A percentile compares a stretch with the other conserved stretches of the same genome.
phyloP scores from a whole-genome alignment of 305 asterid genomes.

The Coffea humblotiana region DNA sequence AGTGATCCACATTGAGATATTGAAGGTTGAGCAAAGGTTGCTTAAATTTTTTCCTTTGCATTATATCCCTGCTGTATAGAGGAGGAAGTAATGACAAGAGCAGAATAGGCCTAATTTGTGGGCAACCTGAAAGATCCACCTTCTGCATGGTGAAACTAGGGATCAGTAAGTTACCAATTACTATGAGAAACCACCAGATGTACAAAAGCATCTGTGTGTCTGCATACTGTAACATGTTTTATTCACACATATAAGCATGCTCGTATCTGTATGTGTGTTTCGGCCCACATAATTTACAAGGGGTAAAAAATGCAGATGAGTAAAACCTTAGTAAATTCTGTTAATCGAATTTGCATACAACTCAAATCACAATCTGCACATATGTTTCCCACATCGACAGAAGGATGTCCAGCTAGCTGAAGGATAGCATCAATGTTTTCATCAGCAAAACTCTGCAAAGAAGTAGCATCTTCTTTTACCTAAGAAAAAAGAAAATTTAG shows the following conservation, averaged over 20 bases:
- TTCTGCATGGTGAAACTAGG: constrained; percentile 47
- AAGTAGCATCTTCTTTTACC: constrained; percentile 64
- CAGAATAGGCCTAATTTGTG: constrained; percentile 59
- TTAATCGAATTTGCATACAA: constrained; percentile 57
- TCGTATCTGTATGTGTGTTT: too few species aligned
- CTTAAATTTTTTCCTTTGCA: constrained; percentile 40
- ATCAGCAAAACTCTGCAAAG: constrained; percentile 57
- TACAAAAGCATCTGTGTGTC: neutral
- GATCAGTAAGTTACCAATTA: constrained; percentile 24
- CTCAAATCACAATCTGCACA: constrained; percentile 38
- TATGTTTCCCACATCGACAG: constrained; percentile 30
- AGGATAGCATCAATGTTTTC: constrained; percentile 44
- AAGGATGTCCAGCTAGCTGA: constrained; percentile 39
- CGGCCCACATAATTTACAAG: neutral
- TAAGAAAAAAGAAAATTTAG: constrained; percentile 28
- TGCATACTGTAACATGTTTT: neutral
- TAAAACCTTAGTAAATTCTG: constrained; percentile 71
- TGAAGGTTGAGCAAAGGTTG: constrained; percentile 35
- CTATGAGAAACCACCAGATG: neutral
- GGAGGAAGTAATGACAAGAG: constrained; percentile 57
- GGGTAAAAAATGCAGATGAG: constrained; percentile 17
- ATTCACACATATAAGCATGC: too few species aligned
- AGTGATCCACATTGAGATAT: constrained; percentile 29
- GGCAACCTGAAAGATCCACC: constrained; percentile 81
- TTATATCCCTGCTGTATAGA: constrained; percentile 33